These are phyloP conservation scores for Silybum marianum DNA, from an alignment of 129 eudicot species.

Conservation along the genomic window DNA sequence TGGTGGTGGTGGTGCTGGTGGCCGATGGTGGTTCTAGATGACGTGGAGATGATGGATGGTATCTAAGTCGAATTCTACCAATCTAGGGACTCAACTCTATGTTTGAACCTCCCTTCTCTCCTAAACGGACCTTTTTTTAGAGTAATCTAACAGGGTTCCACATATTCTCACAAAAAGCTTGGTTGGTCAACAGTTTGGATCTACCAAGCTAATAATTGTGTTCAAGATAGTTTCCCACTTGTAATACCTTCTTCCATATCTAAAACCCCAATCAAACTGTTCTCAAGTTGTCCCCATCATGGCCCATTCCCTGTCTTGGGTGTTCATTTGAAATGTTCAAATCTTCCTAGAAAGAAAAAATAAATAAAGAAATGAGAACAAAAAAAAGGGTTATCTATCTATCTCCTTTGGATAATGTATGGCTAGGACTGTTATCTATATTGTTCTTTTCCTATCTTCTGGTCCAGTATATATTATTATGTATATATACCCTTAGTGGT, in stretches of 20 bases:
- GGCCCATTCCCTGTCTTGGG: constrained; percentile 36
- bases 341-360: constrained; percentile 6
- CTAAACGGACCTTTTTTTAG: neutral
- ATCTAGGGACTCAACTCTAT: neutral
- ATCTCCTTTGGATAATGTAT: constrained; percentile 28
- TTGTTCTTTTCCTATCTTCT: constrained; percentile 39
- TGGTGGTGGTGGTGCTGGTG: too few species aligned
- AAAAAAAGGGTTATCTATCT: constrained; percentile 11
- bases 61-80: neutral
- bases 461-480: constrained; percentile 16
- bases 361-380: neutral
- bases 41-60: neutral
- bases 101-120: neutral
- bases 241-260: neutral
- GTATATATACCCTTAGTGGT: constrained; percentile 39
- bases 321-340: neutral
- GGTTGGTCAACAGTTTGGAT: neutral
- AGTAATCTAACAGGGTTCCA: neutral
- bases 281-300: constrained; percentile 30
- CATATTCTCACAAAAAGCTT: neutral
- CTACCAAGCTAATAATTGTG: constrained; percentile 15
- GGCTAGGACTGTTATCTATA: constrained; percentile 37
- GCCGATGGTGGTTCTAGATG: neutral
- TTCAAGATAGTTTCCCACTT: constrained; percentile 8
- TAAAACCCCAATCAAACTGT: neutral